Base-by-base conservation (phyloP, 208 protist species). In the Leishmania arabica region DNA sequence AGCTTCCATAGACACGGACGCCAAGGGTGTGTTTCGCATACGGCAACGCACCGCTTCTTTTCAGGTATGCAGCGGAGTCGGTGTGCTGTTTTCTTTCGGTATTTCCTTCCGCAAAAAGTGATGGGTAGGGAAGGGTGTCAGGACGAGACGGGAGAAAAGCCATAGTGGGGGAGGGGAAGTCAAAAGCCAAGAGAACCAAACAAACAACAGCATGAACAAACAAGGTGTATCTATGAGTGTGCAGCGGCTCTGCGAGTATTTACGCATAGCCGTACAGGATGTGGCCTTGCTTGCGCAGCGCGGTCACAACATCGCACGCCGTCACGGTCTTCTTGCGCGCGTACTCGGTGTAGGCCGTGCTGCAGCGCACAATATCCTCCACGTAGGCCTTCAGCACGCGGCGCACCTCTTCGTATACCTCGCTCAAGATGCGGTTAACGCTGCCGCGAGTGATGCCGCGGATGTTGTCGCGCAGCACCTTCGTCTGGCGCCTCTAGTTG, bases 251-350 rank as follows among this genome's bases (percentile, higher is more conserved):
- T 24, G 2, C 24, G 27, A 62, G 24, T 0, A n/a, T 49, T 62
- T 88, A 90, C 82, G 90, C 94, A 84, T 96, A 98, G 79, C 95
- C 94, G 85, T 98, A 97, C 34, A 98, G 84, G 68, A 95, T 97
- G 84, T 94, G 85, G 79, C 95, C 95, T 78, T 89, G 91, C 86
- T 95, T 93, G 88, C 95, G 95, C 47, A 98, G 87, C 53, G 95
- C 93, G 79, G 95, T 95, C 79, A 97, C 93, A 65, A 98, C 92
- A 81, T 97, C 95, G 31, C 84, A 81, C 53, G 94, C 89, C 75
- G 92, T 97, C 60, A 97, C 91, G 53, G 93, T 98, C 84, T 94
- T 94, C 80, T 93, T 84, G 79, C 90, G 84, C 45, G 88, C 86
- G 86, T 97, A 95, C 84, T 96, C 92, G 65, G 93, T 94, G 90